phyloP scores from a whole-genome alignment of 2,329 filamentous ascomycete genomes.

The Alternaria gaisen region DNA sequence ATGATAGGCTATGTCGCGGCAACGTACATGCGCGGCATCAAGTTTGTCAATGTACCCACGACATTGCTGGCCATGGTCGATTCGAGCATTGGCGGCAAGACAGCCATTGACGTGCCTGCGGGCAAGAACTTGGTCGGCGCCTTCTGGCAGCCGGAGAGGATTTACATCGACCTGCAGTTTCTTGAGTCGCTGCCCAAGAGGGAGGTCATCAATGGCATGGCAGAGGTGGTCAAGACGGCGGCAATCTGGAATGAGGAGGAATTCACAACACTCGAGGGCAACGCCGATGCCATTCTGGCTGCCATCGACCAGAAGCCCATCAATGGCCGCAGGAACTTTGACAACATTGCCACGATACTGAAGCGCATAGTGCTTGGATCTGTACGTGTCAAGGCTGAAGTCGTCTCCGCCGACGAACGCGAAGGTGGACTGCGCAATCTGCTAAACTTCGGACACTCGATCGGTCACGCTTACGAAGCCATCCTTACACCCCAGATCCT shows the following conservation, averaged over 20 bases:
- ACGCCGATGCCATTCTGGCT: conserved; percentile 78
- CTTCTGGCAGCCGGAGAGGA: conserved; percentile 94
- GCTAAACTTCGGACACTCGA: conserved; percentile 97
- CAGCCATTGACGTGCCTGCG: conserved; percentile 93
- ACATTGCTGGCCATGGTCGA: conserved; percentile 97
- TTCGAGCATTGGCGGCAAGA: conserved; percentile 97
- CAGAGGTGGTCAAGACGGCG: conserved; percentile 96
- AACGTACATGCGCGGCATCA: conserved; percentile 97
- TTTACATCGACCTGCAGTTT: conserved; percentile 94
- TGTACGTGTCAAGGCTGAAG: conserved; percentile 90
- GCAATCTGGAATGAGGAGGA: conserved; percentile 93
- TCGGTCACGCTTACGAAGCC: conserved; percentile 95
- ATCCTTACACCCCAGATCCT: conserved; percentile 94
- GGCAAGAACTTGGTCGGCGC: conserved; percentile 96
- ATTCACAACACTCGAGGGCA: conserved; percentile 83
- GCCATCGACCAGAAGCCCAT: conserved; percentile 71
- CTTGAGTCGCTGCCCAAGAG: conserved; percentile 87
- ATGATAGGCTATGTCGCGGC: conserved; percentile 97
- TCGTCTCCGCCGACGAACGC: conserved; percentile 92
- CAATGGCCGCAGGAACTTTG: conserved; percentile 68
- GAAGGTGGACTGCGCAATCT: conserved; percentile 94
- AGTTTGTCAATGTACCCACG: conserved; percentile 95
- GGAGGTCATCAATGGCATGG: conserved; percentile 99
- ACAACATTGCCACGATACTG: conserved; percentile 67
- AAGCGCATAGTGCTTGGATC: conserved; percentile 81